Percentiles rank a stretch among this genome's conserved stretches.
These are phyloP conservation scores for Apiotrichum laibachii DNA, from an alignment of 1,284 basidiomycete species.

Conservation along the genomic window DNA sequence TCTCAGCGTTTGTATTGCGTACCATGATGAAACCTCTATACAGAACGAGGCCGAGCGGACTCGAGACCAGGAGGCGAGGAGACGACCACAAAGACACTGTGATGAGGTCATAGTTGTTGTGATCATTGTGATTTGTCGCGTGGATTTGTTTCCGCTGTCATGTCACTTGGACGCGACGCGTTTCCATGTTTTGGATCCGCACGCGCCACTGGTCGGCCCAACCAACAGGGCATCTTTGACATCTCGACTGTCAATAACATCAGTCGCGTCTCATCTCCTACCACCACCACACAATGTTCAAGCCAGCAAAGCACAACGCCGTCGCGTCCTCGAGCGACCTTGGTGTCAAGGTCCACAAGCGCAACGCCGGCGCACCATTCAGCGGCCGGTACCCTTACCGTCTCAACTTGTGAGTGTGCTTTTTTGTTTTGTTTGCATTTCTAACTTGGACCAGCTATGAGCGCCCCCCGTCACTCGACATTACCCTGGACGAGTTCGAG, in stretches of 20 bases:
- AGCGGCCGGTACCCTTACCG: constrained; percentile 60
- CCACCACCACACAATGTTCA: constrained; percentile 35
- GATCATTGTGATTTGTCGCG: not conserved
- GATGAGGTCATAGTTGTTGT: not conserved
- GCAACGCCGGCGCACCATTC: constrained; percentile 13
- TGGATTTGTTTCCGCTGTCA: not conserved
- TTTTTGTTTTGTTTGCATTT: not conserved
- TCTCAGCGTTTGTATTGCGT: no score
- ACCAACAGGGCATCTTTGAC: not conserved
- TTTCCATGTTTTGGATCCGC: not conserved
- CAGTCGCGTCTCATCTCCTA: not conserved
- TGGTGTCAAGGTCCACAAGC: constrained; percentile 45
- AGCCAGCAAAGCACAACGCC: constrained; percentile 28
- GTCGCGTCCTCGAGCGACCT: not conserved
- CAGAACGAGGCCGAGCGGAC: no score
- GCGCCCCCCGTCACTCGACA: constrained; percentile 78
- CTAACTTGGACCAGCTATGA: constrained; percentile 65
- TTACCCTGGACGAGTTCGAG: constrained; percentile 96
- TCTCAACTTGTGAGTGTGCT: constrained; percentile 71
- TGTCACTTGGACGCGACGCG: constrained; percentile 5
- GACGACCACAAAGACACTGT: not conserved
- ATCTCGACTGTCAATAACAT: not conserved
- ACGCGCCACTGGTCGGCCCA: not conserved
- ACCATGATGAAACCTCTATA: no score
- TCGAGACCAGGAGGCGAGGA: no score